Conservation (phyloP, 345 rosid species). For the Tarenaya hassleriana region DNA sequence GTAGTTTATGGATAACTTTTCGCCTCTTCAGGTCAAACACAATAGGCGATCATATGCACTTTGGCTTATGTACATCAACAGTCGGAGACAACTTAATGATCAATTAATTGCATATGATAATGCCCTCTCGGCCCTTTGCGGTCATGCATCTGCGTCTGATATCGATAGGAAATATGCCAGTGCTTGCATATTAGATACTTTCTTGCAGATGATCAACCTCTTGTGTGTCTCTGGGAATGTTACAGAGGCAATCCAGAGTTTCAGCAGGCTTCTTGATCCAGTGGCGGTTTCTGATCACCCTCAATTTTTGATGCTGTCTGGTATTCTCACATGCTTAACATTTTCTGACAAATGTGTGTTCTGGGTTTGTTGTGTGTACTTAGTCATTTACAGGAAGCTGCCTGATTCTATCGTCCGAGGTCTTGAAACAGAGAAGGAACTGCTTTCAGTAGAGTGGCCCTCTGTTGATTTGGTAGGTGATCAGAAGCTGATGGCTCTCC, state of each 20-base stretch:
- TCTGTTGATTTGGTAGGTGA: slow-evolving; percentile 41
- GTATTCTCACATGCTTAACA: slow-evolving; percentile 76
- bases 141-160: slow-evolving; percentile 34
- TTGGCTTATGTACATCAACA: slow-evolving; percentile 90
- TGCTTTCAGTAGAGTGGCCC: slow-evolving; percentile 69
- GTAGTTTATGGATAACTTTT: slow-evolving; percentile 35
- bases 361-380: slow-evolving; percentile 99
- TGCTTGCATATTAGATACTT: slow-evolving; percentile 78
- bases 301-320: slow-evolving; percentile 54
- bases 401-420: slow-evolving; percentile 63
- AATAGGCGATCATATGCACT: slow-evolving; percentile 64
- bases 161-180: slow-evolving; percentile 44
- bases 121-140: slow-evolving; percentile 61
- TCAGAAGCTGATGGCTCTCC: slow-evolving; percentile 46
- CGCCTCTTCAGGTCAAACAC: slow-evolving; percentile 61
- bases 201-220: slow-evolving; percentile 82
- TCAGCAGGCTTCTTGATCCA: slow-evolving; percentile 37
- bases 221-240: slow-evolving; percentile 68
- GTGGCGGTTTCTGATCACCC: slow-evolving; percentile 52
- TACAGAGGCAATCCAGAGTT: slow-evolving; percentile 52
- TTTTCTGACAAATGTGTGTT: slow-evolving; percentile 89
- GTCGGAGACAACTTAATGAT: slow-evolving; percentile 57
- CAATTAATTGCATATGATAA: slow-evolving; percentile 62
- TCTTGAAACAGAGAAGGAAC: slow-evolving; percentile 75
- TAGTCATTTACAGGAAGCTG: slow-evolving; percentile 93